Evolutionary conservation across 2,329 filamentous ascomycete genomes (phyloP), one percentile per base, ranked within the genome.

Genomic region (Lecanicillium sp.): DNA sequence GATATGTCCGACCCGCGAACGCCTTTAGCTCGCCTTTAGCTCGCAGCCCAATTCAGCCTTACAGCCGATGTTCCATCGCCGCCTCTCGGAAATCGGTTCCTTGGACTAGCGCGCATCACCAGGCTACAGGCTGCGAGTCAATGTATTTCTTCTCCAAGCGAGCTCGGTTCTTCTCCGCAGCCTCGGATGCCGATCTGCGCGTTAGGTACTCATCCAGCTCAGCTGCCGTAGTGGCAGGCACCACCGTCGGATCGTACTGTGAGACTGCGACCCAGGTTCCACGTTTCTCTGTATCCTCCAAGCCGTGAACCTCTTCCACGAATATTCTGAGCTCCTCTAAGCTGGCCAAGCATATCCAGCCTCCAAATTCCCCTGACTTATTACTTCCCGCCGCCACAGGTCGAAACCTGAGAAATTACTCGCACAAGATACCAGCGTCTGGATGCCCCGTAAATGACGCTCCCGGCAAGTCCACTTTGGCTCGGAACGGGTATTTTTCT

Each of bases 341-440:
- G 20, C 39, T 40, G 7, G 39, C 33, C 33, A 36, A 29, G 33
- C 39, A 36, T 14, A 40, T 29, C 39, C 39, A 40, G 8, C 38
- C 32, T n/a, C 38, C 33, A 28, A 40, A 40, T 28, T 19, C 19
- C n/a, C 27, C 17, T 15, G 33, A 18, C 2, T 15, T 14, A 13
- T 32, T 36, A 28, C 27, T n/a, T 15, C 38, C 38, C 14, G 33
- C 33, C 13, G 39, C 39, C 19, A 40, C 33, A 11, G 33, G 33
- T 19, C 28, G 13, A n/a, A 36, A 40, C 13, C 20, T 15, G 3
- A 33, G 19, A 41, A 41, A 41, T 13, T 41, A 36, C 17, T 29
- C 29, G 17, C 29, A 41, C 10, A 41, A n/a, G 3, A 12, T 33
- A 15, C 17, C 39, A 6, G 39, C 28, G 29, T 40, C 33, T 17